A percentile compares a stretch with the other conserved stretches of the same genome.
Evolutionary conservation across 331 rosid species (phyloP).

Genomic region (Telfairia occidentalis): DNA sequence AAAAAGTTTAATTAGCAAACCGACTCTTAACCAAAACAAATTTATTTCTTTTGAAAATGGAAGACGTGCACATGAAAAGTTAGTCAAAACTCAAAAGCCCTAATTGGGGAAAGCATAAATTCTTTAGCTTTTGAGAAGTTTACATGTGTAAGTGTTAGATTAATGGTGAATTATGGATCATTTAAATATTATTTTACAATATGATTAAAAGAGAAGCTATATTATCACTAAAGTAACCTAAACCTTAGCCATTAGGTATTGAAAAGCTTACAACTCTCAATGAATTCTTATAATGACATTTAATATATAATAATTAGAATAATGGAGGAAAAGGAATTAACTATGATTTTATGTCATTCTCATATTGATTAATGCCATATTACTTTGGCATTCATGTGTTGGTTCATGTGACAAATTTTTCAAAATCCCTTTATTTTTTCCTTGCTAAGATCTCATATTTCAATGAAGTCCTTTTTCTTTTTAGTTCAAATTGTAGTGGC

Average conservation of each 20-base stretch:
- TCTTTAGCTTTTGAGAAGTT: not conserved
- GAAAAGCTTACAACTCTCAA: not conserved
- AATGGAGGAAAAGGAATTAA: not conserved
- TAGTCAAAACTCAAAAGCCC: slow-evolving; percentile 1
- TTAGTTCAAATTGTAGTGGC: not conserved
- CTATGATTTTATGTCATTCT: not conserved
- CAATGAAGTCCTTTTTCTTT: not conserved
- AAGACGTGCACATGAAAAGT: not conserved
- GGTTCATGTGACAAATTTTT: not conserved
- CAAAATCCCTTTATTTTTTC: not conserved
- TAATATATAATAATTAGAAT: not conserved
- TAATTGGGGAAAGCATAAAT: not conserved
- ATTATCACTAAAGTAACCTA: not conserved
- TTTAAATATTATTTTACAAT: not conserved
- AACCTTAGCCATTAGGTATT: not conserved
- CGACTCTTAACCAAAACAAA: not conserved
- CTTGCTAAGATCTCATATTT: not conserved
- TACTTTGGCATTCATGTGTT: not conserved
- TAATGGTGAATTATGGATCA: not conserved
- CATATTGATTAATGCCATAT: not conserved
- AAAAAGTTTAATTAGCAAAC: not conserved
- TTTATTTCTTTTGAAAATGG: not conserved
- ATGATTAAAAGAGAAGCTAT: not conserved
- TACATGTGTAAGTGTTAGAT: not conserved
- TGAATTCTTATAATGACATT: not conserved